A percentile compares a stretch with the other conserved stretches of the same genome.
phyloP scores from a whole-genome alignment of 352 stramenopile species.

The Phytophthora sojae region DNA sequence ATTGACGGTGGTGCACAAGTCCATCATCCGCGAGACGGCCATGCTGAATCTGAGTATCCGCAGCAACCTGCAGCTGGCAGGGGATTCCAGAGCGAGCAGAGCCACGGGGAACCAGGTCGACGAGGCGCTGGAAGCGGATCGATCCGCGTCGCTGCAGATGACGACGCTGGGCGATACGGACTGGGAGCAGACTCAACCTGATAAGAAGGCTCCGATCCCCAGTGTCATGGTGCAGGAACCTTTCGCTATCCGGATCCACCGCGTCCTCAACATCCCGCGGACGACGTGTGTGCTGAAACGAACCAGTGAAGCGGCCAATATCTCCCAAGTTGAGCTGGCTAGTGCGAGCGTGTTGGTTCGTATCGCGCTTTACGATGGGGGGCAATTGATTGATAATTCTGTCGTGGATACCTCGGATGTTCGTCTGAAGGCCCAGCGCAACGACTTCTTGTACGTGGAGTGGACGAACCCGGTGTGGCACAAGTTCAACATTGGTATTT shows the following conservation, averaged over 20 bases:
- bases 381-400: constrained; percentile 72
- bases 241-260: constrained; percentile 76
- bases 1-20: constrained; percentile 87
- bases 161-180: constrained; percentile 71
- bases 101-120: constrained; percentile 59
- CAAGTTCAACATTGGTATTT: constrained; percentile 80
- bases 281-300: constrained; percentile 71
- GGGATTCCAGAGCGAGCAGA: constrained; percentile 36
- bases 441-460: constrained; percentile 76
- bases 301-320: constrained; percentile 69
- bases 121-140: constrained; percentile 65
- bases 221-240: constrained; percentile 71
- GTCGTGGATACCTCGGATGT: constrained; percentile 78
- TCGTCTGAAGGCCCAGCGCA: constrained; percentile 72
- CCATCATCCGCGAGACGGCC: constrained; percentile 83
- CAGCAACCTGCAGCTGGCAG: constrained; percentile 56
- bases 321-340: constrained; percentile 57
- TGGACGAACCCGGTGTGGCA: constrained; percentile 83
- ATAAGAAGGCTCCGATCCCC: constrained; percentile 46
- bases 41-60: constrained; percentile 83
- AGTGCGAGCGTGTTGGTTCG: constrained; percentile 78
- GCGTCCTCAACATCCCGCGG: constrained; percentile 85
- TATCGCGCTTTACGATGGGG: constrained; percentile 81
- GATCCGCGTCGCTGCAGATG: constrained; percentile 72
- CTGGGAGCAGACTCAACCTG: constrained; percentile 60